Evolutionary conservation across 176 grass and related monocot genomes (phyloP).

Genomic region (Panicum miliaceum): DNA sequence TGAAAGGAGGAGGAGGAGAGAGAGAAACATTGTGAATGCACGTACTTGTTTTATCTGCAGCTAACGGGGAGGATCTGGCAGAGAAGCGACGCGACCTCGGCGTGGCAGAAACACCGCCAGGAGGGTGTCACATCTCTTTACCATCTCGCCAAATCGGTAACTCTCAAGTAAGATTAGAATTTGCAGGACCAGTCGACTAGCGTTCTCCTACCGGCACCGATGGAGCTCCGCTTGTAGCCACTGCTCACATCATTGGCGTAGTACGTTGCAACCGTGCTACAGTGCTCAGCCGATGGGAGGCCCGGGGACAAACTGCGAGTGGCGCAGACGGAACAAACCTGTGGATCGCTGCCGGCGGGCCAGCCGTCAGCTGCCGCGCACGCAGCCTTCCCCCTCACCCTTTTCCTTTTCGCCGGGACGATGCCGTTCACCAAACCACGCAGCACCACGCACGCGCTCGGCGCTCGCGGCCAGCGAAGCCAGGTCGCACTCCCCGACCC

Average conservation of each 20-base stretch:
- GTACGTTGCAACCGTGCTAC: background rate
- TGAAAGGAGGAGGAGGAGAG: too few species aligned
- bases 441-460: background rate
- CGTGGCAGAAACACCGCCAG: too few species aligned
- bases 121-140: too few species aligned
- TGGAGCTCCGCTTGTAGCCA: background rate
- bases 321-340: conserved; percentile 22
- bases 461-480: background rate
- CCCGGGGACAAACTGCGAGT: background rate
- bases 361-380: conserved; percentile 32
- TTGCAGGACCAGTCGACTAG: too few species aligned
- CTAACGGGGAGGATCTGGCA: too few species aligned
- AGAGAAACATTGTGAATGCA: too few species aligned
- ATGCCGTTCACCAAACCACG: conserved; percentile 17
- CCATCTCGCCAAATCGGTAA: too few species aligned
- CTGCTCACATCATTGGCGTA: background rate
- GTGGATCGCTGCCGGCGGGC: conserved; percentile 19
- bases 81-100: too few species aligned
- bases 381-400: background rate
- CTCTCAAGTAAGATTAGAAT: too few species aligned
- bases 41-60: too few species aligned
- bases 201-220: background rate
- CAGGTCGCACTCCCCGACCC: conserved; percentile 47
- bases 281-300: background rate
- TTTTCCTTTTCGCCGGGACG: conserved; percentile 19